Conservation (phyloP, 225 moss, liverwort and hornwort species). For the Physcomitrium patens region DNA sequence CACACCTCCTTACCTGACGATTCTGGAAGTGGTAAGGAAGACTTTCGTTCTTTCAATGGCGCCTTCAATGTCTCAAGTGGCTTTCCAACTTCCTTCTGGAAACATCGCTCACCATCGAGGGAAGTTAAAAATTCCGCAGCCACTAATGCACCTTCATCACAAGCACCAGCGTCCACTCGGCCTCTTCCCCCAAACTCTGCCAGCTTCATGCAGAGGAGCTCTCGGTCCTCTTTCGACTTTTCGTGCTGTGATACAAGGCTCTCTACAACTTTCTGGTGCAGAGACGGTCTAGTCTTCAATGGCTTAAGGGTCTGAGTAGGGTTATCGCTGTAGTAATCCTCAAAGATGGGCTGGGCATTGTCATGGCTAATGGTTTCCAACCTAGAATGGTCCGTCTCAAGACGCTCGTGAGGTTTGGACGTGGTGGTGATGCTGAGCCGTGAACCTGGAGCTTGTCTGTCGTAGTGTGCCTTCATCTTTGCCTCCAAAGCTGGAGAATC, state of each 20-base stretch:
- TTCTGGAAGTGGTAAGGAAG: constrained; percentile 39
- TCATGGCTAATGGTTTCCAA: constrained; percentile 35
- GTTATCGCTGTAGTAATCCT: constrained; percentile 62
- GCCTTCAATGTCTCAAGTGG: constrained; percentile 46
- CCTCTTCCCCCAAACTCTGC: constrained; percentile 73
- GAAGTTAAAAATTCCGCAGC: constrained; percentile 79
- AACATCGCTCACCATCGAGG: constrained; percentile 59
- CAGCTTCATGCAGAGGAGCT: constrained; percentile 64
- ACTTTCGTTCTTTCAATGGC: constrained; percentile 36
- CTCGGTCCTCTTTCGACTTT: constrained; percentile 70
- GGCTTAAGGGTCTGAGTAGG: constrained; percentile 55
- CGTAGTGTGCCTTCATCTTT: constrained; percentile 38
- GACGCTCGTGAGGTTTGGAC: constrained; percentile 28
- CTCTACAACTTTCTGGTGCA: constrained; percentile 77
- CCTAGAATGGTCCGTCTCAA: constrained; percentile 37
- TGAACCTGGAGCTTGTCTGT: constrained; percentile 32
- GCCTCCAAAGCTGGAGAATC: constrained; percentile 41
- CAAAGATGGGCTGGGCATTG: constrained; percentile 62
- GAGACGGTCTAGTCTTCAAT: constrained; percentile 53
- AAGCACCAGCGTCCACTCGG: constrained; percentile 43
- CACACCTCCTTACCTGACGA: constrained; percentile 33
- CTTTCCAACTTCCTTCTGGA: constrained; percentile 47
- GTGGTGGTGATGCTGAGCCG: constrained; percentile 33
- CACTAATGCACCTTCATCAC: constrained; percentile 63
- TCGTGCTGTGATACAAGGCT: constrained; percentile 63